phyloP scores from a whole-genome alignment of 2,329 filamentous ascomycete species.

The Ascocoryne sarcoides region DNA sequence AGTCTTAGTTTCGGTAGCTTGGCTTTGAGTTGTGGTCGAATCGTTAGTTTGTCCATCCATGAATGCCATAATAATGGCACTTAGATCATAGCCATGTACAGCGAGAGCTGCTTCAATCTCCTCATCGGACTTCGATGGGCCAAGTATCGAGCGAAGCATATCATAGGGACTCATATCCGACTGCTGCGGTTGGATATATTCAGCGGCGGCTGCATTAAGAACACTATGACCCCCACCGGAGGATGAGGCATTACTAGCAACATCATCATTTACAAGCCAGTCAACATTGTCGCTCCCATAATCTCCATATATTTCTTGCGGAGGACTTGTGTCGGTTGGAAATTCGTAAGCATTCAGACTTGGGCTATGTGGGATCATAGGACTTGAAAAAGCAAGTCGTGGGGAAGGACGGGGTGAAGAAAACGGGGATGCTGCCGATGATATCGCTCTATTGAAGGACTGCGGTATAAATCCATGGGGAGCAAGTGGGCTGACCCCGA shows the following conservation, averaged over 20 bases:
- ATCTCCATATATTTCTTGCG: conserved; percentile 81
- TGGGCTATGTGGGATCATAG: conserved; percentile 86
- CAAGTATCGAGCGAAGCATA: conserved; percentile 90
- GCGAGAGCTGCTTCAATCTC: conserved; percentile 91
- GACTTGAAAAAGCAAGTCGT: conserved; percentile 79
- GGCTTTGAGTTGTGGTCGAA: conserved; percentile 35
- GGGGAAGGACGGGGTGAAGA: conserved; percentile 90
- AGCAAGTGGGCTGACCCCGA: conserved; percentile 73
- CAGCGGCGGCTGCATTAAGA: conserved; percentile 71
- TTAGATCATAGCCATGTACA: conserved; percentile 84
- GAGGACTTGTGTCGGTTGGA: conserved; percentile 68
- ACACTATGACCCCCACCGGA: conserved; percentile 57
- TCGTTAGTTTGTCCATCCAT: conserved; percentile 63
- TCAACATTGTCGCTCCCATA: conserved; percentile 92
- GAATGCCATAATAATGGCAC: conserved; percentile 79
- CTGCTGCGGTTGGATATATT: conserved; percentile 62
- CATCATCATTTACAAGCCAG: conserved; percentile 87
- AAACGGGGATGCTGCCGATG: conserved; percentile 78
- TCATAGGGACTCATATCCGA: conserved; percentile 95
- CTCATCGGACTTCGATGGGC: conserved; percentile 81
- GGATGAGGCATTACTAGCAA: conserved; percentile 71
- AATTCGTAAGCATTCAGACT: conserved; percentile 94
- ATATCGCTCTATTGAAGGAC: conserved; percentile 67
- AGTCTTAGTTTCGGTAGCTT: conserved; percentile 49
- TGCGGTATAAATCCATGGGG: conserved; percentile 77